Conservation (phyloP, 345 rosid species). For the Viola odorata region DNA sequence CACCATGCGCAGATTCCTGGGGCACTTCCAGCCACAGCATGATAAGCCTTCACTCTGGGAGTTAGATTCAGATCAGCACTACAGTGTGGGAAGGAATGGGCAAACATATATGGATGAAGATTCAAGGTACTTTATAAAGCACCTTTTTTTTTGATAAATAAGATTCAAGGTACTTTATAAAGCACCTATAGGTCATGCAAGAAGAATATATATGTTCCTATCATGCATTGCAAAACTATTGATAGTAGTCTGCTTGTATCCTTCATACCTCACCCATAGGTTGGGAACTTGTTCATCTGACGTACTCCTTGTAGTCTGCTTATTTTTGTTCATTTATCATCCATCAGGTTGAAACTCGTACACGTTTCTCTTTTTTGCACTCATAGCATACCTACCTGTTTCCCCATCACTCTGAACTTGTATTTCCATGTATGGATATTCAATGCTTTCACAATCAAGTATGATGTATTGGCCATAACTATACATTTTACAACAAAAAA, state of each 20-base stretch:
- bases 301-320: too few relatives aligned
- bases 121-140: slow-evolving; percentile 44
- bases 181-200: background rate
- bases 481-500: too few relatives aligned
- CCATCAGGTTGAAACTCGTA: too few relatives aligned
- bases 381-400: too few relatives aligned
- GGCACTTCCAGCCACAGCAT: slow-evolving; percentile 71
- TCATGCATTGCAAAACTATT: slow-evolving; percentile 2
- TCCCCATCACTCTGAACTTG: too few relatives aligned
- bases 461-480: background rate
- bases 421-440: slow-evolving; percentile 1
- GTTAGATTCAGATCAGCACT: slow-evolving; percentile 54
- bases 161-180: slow-evolving; percentile 54
- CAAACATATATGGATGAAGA: slow-evolving; percentile 48
- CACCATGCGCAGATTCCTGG: slow-evolving; percentile 68
- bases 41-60: slow-evolving; percentile 82
- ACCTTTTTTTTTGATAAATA: too few relatives aligned
- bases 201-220: background rate
- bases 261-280: background rate
- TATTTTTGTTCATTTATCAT: too few relatives aligned
- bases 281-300: too few relatives aligned
- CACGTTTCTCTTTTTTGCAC: too few relatives aligned
- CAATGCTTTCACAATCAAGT: slow-evolving; percentile 13
- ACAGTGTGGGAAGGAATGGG: slow-evolving; percentile 49
- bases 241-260: slow-evolving; percentile 7